Evolutionary conservation across 2,329 filamentous ascomycete species (phyloP).

Genomic region (Neopestalotiopsis sp.): DNA sequence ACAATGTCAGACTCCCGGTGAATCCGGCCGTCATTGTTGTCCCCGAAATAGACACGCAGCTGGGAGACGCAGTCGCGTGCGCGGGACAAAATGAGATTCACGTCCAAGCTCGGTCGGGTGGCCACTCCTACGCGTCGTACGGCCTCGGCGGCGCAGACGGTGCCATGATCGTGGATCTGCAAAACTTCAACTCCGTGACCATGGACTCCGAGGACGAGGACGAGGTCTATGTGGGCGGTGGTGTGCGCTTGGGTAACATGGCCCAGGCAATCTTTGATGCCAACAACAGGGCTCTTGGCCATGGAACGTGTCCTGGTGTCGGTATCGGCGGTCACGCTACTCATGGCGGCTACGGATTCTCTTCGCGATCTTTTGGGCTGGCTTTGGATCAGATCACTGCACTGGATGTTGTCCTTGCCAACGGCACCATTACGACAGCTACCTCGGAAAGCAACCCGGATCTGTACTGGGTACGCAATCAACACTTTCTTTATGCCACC

Average conservation of each 20-base stretch:
- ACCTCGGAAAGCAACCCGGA: slow-evolving; percentile 25
- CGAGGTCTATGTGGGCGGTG: slow-evolving; percentile 42
- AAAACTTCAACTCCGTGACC: slow-evolving; percentile 26
- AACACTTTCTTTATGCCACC: background rate
- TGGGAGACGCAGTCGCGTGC: slow-evolving; percentile 44
- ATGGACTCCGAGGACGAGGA: slow-evolving; percentile 28
- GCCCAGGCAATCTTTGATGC: slow-evolving; percentile 40
- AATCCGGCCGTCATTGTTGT: slow-evolving; percentile 28
- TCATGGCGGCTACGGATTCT: slow-evolving; percentile 50
- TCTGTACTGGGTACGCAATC: slow-evolving; percentile 33
- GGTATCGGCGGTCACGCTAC: slow-evolving; percentile 51
- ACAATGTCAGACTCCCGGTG: slow-evolving; percentile 29
- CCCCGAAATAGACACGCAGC: slow-evolving; percentile 34
- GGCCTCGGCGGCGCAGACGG: slow-evolving; percentile 41
- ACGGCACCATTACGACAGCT: slow-evolving; percentile 27
- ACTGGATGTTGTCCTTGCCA: slow-evolving; percentile 49
- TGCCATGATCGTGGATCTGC: slow-evolving; percentile 40
- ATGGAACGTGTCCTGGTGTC: slow-evolving; percentile 51
- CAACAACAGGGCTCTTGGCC: slow-evolving; percentile 41
- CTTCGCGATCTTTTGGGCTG: slow-evolving; percentile 54
- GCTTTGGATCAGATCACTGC: slow-evolving; percentile 54
- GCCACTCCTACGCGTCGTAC: slow-evolving; percentile 55
- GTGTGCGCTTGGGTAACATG: slow-evolving; percentile 48
- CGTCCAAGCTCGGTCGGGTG: slow-evolving; percentile 53
- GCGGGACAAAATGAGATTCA: slow-evolving; percentile 42